Evolutionary conservation across 495 filamentous ascomycete genomes (phyloP).

Genomic region (Sphaerosporella brunnea): DNA sequence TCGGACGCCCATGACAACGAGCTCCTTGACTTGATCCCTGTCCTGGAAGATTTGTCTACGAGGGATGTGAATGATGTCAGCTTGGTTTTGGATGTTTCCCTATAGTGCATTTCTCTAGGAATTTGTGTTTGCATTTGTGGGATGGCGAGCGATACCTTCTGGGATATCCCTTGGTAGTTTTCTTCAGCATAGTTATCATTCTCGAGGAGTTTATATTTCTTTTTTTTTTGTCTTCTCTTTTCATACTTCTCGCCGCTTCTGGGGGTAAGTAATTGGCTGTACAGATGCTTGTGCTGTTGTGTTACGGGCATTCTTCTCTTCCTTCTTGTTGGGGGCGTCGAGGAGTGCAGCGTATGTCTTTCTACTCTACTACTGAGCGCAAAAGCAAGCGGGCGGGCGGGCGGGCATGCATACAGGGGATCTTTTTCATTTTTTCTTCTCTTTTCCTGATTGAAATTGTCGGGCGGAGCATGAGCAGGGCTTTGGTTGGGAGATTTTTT

Average conservation of each 20-base stretch:
- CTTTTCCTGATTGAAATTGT: background rate
- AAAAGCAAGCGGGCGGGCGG: no score
- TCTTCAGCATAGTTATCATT: background rate
- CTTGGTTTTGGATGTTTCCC: slow-evolving; percentile 85
- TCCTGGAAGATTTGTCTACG: slow-evolving; percentile 90
- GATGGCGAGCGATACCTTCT: background rate
- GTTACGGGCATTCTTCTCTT: background rate
- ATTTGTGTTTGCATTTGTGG: background rate
- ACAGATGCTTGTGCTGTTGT: slow-evolving; percentile 1
- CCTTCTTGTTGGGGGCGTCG: background rate
- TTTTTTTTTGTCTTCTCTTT: background rate
- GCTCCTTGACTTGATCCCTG: slow-evolving; percentile 90
- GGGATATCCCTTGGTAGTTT: background rate
- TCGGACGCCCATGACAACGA: slow-evolving; percentile 99
- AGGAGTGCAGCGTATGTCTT: background rate
- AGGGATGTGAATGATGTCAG: slow-evolving; percentile 84
- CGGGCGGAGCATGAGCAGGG: background rate
- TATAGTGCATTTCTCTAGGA: slow-evolving; percentile 33
- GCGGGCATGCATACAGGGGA: background rate
- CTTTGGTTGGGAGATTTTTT: background rate
- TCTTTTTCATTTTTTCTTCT: background rate
- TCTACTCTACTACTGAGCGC: background rate
- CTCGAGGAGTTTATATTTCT: background rate
- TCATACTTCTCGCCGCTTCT: background rate
- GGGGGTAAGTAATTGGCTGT: background rate